Percentiles rank a stretch among this genome's conserved stretches.
phyloP scores from a whole-genome alignment of 2,329 filamentous ascomycete genomes.

The Monilinia polystroma region DNA sequence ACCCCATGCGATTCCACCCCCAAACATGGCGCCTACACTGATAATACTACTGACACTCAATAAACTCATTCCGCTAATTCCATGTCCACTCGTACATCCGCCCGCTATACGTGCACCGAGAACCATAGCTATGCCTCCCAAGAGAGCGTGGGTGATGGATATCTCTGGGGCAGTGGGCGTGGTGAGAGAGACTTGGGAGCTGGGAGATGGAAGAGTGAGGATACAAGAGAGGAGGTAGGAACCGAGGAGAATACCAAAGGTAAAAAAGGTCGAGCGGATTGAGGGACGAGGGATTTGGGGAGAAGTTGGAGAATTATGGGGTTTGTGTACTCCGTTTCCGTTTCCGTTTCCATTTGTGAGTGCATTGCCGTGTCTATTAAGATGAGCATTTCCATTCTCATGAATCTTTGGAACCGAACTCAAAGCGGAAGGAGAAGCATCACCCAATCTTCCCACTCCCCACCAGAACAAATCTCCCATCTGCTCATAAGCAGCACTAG shows the following conservation, averaged over 20 bases:
- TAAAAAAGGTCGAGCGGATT: constrained; percentile 43
- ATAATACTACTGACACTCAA: constrained; percentile 62
- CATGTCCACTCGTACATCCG: constrained; percentile 68
- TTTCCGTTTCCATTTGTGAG: not conserved
- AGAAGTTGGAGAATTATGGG: not conserved
- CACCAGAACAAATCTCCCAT: constrained; percentile 54
- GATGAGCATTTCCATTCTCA: not conserved
- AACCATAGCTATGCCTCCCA: constrained; percentile 57
- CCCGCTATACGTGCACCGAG: constrained; percentile 62
- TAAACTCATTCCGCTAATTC: constrained; percentile 65
- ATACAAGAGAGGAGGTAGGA: constrained; percentile 41
- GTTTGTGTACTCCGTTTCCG: not conserved
- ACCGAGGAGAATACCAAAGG: constrained; percentile 50
- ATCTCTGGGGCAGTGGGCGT: not conserved
- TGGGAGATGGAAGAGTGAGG: constrained; percentile 20
- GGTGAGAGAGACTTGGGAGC: not conserved
- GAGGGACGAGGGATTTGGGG: not conserved
- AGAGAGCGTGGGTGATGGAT: constrained; percentile 28
- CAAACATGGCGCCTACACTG: constrained; percentile 59
- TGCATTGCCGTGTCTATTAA: not conserved
- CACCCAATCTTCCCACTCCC: not conserved
- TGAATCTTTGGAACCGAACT: not conserved
- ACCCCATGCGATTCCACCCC: constrained; percentile 45
- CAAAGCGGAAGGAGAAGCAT: not conserved
- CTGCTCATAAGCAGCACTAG: constrained; percentile 62